phyloP scores from a whole-genome alignment of 2,329 filamentous ascomycete genomes.

The Aureobasidium lini region DNA sequence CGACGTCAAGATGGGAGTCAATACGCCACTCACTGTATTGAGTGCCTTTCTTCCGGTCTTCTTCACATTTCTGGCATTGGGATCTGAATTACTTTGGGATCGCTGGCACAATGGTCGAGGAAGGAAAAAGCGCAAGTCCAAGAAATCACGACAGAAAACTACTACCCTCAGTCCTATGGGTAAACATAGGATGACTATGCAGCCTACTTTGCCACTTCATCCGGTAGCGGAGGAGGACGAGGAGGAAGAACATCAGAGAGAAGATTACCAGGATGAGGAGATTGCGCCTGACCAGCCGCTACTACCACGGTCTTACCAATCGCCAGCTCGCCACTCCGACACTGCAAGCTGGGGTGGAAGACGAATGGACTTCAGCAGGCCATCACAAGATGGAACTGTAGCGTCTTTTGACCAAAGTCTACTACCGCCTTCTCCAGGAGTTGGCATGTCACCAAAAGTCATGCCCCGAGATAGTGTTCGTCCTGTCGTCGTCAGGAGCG shows the following conservation, averaged over 20 bases:
- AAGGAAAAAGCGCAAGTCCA: constrained; percentile 8
- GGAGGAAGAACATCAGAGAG: not conserved
- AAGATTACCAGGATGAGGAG: not conserved
- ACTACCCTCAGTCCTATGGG: not conserved
- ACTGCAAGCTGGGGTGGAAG: not conserved
- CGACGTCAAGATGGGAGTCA: constrained; percentile 24
- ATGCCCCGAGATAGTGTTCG: not conserved
- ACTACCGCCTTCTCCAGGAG: not conserved
- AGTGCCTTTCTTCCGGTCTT: constrained; percentile 16
- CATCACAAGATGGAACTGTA: not conserved
- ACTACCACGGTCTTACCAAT: not conserved
- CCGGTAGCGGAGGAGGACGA: constrained; percentile 2
- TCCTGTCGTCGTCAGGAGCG: not conserved
- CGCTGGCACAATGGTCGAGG: constrained; percentile 17
- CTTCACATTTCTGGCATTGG: constrained; percentile 20
- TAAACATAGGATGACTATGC: not conserved
- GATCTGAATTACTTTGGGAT: constrained; percentile 24
- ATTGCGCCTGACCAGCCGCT: constrained; percentile 5
- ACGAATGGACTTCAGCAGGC: not conserved
- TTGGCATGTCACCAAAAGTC: not conserved
- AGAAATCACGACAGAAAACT: not conserved
- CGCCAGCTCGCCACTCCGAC: not conserved
- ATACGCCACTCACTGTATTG: constrained; percentile 23
- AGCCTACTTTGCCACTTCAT: not conserved
- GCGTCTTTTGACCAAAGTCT: not conserved